Evolutionary conservation across 371 early-diverging fungal genomes (phyloP), one percentile per base, ranked within the genome.

Genomic region (Mucor plumbeus): DNA sequence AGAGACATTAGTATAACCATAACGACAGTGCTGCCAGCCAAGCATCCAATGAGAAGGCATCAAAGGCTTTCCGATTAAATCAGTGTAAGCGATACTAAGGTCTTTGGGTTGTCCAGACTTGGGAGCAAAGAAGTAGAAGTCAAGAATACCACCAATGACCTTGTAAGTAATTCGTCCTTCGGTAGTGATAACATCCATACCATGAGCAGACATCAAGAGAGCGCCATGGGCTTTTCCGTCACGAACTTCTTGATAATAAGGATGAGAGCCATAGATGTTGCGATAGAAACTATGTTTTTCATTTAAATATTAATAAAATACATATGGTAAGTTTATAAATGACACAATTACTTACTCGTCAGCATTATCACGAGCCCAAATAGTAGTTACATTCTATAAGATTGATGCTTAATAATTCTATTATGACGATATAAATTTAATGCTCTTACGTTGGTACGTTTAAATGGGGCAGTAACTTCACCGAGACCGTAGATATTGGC

Each of bases 1-100:
- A 9, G 78, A 77, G 63, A 91, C 75, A 65, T 80, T 80, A 1
- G 71, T 50, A 67, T 91, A 93, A 41, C 92, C 92, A 72, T 87
- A 93, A 59, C 93, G 85, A 61, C 88, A 92, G 67, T 92, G 91
- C 47, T 92, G 93, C 69, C 82, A 87, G 0, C 92, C 91, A 48
- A 92, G 73, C 50, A 79, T 69, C 87, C 88, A 85, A 36, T 79
- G 81, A 8, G 87, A 73, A n/a, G 87, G 85, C 76, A 87, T 82
- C 50, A 77, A 69, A 3, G 92, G 89, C 7, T 86, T 85, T 2
- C 91, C 91, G 17, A 92, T 82, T 33, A 93, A 76, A 64, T 88
- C 83, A 0, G 90, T 90, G 67, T 91, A 92, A 55, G 91, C 86
- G 33, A 79, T 68, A 19, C 86, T 68, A 0, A 92, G 88, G 34